Evolutionary conservation across 768 basidiomycete species (phyloP).

Genomic region (Leccinum incarnatum): DNA sequence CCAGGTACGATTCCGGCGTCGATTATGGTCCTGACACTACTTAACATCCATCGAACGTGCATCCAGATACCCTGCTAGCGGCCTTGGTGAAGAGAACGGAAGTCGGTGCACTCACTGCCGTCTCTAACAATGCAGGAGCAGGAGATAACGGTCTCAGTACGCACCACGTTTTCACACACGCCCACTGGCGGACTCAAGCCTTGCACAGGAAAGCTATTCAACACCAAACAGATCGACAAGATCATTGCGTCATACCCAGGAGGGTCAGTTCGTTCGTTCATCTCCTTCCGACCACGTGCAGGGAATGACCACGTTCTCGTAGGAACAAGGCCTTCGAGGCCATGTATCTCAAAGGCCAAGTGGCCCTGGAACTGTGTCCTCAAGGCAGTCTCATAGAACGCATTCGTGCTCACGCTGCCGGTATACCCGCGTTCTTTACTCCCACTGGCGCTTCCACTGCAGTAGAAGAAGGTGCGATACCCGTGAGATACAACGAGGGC

Average conservation of each 20-base stretch:
- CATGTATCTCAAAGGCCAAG: constrained; percentile 74
- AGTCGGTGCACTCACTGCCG: constrained; percentile 71
- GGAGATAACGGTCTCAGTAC: constrained; percentile 69
- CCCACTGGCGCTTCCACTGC: constrained; percentile 88
- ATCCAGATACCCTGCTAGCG: constrained; percentile 72
- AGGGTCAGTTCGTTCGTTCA: constrained; percentile 44
- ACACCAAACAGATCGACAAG: constrained; percentile 73
- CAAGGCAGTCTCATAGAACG: constrained; percentile 91
- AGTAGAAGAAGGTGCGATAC: constrained; percentile 75
- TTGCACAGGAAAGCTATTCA: constrained; percentile 64
- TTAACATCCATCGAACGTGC: background rate
- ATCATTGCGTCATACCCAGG: constrained; percentile 91
- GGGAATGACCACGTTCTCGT: constrained; percentile 1
- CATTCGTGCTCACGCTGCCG: constrained; percentile 84
- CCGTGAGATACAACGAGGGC: constrained; percentile 73
- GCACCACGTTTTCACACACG: background rate
- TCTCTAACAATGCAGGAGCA: constrained; percentile 86
- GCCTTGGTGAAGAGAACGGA: constrained; percentile 75
- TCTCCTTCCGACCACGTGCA: background rate
- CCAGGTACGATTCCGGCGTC: constrained; percentile 52
- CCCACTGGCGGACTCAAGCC: background rate
- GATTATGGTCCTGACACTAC: no score
- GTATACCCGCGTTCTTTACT: constrained; percentile 92
- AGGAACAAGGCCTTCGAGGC: constrained; percentile 87
- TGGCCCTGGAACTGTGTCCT: constrained; percentile 85